A percentile compares a stretch with the other conserved stretches of the same genome.
These are phyloP conservation scores for Lojkania enalia DNA, from an alignment of 2,329 filamentous ascomycete genomes.

Conservation along the genomic window DNA sequence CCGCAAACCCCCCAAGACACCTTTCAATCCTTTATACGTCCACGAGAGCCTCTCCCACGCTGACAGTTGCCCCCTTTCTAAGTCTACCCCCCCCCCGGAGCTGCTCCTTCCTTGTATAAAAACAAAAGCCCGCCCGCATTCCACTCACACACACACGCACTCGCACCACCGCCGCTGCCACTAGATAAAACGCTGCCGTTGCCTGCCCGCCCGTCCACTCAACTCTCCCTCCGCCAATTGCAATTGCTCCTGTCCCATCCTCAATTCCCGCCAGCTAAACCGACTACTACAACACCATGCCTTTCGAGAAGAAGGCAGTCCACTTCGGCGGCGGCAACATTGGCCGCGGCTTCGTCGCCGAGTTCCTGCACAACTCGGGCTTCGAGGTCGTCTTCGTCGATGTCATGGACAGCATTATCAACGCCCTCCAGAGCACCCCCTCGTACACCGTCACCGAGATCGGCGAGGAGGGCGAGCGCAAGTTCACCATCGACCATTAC, in stretches of 20 bases:
- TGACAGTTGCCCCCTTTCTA: constrained; percentile 1
- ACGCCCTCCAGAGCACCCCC: constrained; percentile 72
- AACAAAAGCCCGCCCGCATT: constrained; percentile 1
- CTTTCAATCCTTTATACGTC: too few relatives aligned
- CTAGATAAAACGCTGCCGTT: constrained; percentile 8
- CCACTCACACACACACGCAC: constrained; percentile 1
- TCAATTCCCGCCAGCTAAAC: constrained; percentile 19
- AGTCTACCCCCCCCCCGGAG: constrained; percentile 3
- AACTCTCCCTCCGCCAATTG: not conserved
- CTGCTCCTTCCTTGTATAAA: constrained; percentile 4
- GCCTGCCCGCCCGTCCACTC: constrained; percentile 1
- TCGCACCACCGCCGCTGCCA: constrained; percentile 3
- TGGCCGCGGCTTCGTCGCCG: constrained; percentile 53
- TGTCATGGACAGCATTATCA: constrained; percentile 82
- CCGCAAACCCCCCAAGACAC: not conserved
- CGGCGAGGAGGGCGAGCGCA: constrained; percentile 77
- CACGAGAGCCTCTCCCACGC: constrained; percentile 3
- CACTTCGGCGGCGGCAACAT: constrained; percentile 60
- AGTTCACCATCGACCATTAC: constrained; percentile 90
- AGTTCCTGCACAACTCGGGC: constrained; percentile 88
- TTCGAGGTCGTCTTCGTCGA: constrained; percentile 97
- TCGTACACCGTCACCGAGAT: constrained; percentile 94
- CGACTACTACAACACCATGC: constrained; percentile 25
- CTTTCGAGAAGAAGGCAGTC: constrained; percentile 53
- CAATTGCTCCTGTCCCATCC: constrained; percentile 22